phyloP scores from a whole-genome alignment of 768 basidiomycete genomes.

The Sarcodon sp. region DNA sequence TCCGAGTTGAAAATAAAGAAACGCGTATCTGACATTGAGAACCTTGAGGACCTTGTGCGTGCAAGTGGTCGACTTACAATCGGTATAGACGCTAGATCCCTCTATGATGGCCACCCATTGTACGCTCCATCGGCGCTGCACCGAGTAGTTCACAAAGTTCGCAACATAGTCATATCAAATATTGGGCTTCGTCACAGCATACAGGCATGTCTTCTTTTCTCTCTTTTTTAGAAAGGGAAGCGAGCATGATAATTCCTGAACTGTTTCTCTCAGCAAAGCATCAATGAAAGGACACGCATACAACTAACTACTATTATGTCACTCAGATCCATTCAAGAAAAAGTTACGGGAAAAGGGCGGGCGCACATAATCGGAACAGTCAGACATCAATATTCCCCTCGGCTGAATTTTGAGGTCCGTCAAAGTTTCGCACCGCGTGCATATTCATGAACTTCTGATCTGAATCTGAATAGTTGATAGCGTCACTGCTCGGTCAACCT shows the following conservation, averaged over 20 bases:
- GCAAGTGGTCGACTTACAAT: conserved; percentile 32
- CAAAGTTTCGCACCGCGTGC: not conserved
- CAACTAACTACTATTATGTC: not conserved
- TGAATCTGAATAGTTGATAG: conserved; percentile 15
- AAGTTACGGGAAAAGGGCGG: not conserved
- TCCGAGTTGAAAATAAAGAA: conserved; percentile 27
- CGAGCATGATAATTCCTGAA: not conserved
- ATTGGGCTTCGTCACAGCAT: conserved; percentile 30
- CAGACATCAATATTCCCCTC: conserved; percentile 66
- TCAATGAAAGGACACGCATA: conserved; percentile 32
- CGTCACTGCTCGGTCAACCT: conserved; percentile 19
- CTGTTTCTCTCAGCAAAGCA: conserved; percentile 25
- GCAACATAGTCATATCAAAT: conserved; percentile 20
- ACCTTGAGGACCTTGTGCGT: conserved; percentile 25
- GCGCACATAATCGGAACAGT: conserved; percentile 48
- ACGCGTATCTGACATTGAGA: conserved; percentile 22
- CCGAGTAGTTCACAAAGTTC: conserved; percentile 15
- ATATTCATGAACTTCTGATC: not conserved
- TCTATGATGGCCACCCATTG: conserved; percentile 23
- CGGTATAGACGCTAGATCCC: conserved; percentile 33
- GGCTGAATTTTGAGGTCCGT: conserved; percentile 26
- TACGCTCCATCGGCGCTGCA: conserved; percentile 5
- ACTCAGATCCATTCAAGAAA: not conserved
- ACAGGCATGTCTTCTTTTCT: conserved; percentile 20
- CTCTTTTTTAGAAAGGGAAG: conserved; percentile 3